Evolutionary conservation across 495 filamentous ascomycete genomes (phyloP), one percentile per base, ranked within the genome.

Genomic region (Neurospora discreta): DNA sequence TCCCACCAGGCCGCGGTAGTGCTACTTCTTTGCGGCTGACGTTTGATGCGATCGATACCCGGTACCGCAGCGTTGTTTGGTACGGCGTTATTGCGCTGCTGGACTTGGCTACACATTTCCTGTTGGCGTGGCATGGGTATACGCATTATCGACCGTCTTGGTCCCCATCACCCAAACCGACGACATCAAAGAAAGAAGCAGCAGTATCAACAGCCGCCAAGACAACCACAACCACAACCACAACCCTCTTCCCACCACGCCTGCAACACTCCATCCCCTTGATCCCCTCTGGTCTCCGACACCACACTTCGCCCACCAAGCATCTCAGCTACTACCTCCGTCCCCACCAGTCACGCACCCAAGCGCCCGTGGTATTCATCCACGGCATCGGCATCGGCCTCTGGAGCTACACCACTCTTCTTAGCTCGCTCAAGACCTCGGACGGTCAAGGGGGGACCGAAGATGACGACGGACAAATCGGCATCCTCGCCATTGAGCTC

Each of bases 381-480:
- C 90, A 92, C 76, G 90, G 90, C n/a, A 90, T 92, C 68, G 89
- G 89, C 36, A 87, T 91, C 70, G 90, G 90, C 0, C 83, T 91
- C 16, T 89, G 86, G 76, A 83, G 89, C 3, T 92, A 92, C 71
- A 81, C 82, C 16, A 77, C 78, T 39, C 89, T 91, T 77, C 81
- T 91, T 1, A 74, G 74, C 30, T 80, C 85, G 52, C 77, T 91
- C 20, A 86, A 85, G 71, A 67, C 74, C 18, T 52, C 65, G 11
- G 80, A 82, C 36, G 23, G 13, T 15, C 5, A 3, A 15, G 23
- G 23, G 8, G 71, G 68, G 8, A 9, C 38, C 38, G 74, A 74
- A 40, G 76, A 76, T 11, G 74, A 82, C 36, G 82, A 82, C 36
- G 82, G 82, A n/a, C 82, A 84, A 70, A 80, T 91, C 71, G 90